Percentiles rank a stretch among this genome's conserved stretches.
Evolutionary conservation across 768 basidiomycete genomes (phyloP).

Genomic region (Nevesoporus exiguus): DNA sequence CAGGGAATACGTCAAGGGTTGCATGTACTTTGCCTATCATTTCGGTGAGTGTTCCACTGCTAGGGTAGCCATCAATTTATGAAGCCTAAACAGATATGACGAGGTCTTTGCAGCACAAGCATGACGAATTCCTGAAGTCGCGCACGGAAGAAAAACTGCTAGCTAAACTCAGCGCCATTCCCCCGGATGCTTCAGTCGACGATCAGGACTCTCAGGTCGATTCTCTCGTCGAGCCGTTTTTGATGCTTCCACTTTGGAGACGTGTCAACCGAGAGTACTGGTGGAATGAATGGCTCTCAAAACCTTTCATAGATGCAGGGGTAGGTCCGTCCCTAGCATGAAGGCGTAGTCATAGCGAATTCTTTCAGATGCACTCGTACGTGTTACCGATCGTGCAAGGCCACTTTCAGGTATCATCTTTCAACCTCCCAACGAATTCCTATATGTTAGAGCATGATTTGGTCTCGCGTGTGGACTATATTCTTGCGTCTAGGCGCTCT

Average conservation of each 20-base stretch:
- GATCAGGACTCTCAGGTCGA: slow-evolving; percentile 41
- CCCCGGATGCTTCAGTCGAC: slow-evolving; percentile 32
- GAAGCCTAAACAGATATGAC: slow-evolving; percentile 58
- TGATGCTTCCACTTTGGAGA: slow-evolving; percentile 85
- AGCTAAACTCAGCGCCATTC: slow-evolving; percentile 52
- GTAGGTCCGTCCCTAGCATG: slow-evolving; percentile 40
- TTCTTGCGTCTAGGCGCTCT: slow-evolving; percentile 82
- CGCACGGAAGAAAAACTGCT: slow-evolving; percentile 59
- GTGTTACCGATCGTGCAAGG: slow-evolving; percentile 93
- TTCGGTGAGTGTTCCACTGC: slow-evolving; percentile 54
- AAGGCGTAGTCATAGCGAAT: neutral
- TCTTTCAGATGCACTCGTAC: slow-evolving; percentile 68
- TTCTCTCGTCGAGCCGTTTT: slow-evolving; percentile 65
- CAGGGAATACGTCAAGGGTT: slow-evolving; percentile 73
- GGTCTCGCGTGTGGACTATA: slow-evolving; percentile 60
- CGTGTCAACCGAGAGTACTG: slow-evolving; percentile 88
- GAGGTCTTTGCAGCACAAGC: slow-evolving; percentile 78
- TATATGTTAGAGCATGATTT: slow-evolving; percentile 35
- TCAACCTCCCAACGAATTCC: slow-evolving; percentile 51
- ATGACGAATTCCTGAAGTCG: slow-evolving; percentile 56
- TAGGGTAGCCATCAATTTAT: neutral
- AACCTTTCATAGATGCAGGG: slow-evolving; percentile 84
- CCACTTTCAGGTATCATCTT: slow-evolving; percentile 73
- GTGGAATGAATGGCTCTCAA: slow-evolving; percentile 92
- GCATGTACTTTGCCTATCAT: slow-evolving; percentile 87